A percentile compares a stretch with the other conserved stretches of the same genome.
These are phyloP conservation scores for Monoraphidium neglectum DNA, from an alignment of 139 green algal genomes.

Conservation along the genomic window DNA sequence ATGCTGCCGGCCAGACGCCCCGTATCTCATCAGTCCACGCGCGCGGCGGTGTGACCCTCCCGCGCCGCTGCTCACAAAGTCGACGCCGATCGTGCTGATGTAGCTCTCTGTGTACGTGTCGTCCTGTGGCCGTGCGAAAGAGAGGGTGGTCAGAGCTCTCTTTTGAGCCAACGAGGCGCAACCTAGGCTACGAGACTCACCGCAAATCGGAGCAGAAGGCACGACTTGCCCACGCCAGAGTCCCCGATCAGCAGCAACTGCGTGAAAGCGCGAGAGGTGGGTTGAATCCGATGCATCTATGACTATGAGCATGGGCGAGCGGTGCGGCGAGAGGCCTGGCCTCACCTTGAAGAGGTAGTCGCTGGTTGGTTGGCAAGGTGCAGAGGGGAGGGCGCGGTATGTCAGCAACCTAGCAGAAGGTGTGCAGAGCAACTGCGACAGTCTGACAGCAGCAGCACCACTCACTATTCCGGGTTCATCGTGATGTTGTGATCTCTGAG, in stretches of 20 bases:
- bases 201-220: conserved; percentile 95
- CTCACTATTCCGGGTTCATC: conserved; percentile 83
- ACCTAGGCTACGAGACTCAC: conserved; percentile 63
- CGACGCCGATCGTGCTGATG: conserved; percentile 99
- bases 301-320: neutral
- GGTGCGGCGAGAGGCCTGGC: neutral
- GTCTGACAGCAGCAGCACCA: conserved; percentile 25
- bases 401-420: neutral
- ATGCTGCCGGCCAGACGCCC: neutral
- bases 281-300: conserved; percentile 5
- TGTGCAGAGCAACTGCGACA: neutral
- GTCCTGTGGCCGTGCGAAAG: no score
- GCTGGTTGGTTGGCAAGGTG: conserved; percentile 29
- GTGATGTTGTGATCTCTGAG: no score
- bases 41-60: no score
- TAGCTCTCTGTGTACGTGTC: conserved; percentile 99
- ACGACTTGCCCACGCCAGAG: conserved; percentile 96
- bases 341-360: conserved; percentile 95
- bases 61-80: conserved; percentile 96
- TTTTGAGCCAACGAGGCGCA: no score
- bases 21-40: neutral
- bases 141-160: no score
- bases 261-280: neutral
- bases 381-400: conserved; percentile 3
- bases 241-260: conserved; percentile 95